Evolutionary conservation across 139 green algal species (phyloP).

Genomic region (Tetradesmus lagerheimii): DNA sequence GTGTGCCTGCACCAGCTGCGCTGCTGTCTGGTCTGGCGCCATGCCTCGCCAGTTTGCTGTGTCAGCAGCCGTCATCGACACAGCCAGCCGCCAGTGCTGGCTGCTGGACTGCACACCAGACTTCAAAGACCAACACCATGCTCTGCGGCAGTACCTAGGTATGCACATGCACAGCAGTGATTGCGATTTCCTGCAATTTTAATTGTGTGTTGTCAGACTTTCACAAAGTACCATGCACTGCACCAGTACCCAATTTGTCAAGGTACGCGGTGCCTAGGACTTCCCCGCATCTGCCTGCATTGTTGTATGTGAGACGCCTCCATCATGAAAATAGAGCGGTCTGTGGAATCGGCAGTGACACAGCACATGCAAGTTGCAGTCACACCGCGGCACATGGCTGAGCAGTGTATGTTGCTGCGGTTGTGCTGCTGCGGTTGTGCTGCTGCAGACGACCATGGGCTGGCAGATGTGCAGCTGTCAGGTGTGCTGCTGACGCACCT

Average conservation of each 20-base stretch:
- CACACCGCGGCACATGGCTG: too few species aligned
- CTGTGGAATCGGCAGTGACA: too few species aligned
- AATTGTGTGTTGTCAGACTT: too few species aligned
- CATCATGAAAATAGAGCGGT: too few species aligned
- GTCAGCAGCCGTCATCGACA: constrained; percentile 22
- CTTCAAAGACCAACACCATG: constrained; percentile 49
- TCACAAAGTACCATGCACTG: neutral
- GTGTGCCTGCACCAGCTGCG: constrained; percentile 45
- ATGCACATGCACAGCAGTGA: neutral
- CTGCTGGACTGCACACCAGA: constrained; percentile 52
- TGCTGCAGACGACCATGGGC: constrained; percentile 4
- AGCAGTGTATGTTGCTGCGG: too few species aligned
- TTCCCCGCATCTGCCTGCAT: too few species aligned
- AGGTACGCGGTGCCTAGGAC: too few species aligned
- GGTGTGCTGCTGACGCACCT: constrained; percentile 59
- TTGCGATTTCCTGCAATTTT: too few species aligned
- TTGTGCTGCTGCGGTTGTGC: too few species aligned
- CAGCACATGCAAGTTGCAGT: too few species aligned
- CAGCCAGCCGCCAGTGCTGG: constrained; percentile 23
- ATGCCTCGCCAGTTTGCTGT: constrained; percentile 36
- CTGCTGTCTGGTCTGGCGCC: constrained; percentile 14
- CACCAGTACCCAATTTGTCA: neutral
- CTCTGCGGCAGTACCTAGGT: constrained; percentile 40
- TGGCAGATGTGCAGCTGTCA: constrained; percentile 6
- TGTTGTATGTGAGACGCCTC: too few species aligned